Percentiles rank a stretch among this genome's conserved stretches.
Evolutionary conservation across 306 rosid genomes (phyloP).

Genomic region (Pterocarpus santalinus): DNA sequence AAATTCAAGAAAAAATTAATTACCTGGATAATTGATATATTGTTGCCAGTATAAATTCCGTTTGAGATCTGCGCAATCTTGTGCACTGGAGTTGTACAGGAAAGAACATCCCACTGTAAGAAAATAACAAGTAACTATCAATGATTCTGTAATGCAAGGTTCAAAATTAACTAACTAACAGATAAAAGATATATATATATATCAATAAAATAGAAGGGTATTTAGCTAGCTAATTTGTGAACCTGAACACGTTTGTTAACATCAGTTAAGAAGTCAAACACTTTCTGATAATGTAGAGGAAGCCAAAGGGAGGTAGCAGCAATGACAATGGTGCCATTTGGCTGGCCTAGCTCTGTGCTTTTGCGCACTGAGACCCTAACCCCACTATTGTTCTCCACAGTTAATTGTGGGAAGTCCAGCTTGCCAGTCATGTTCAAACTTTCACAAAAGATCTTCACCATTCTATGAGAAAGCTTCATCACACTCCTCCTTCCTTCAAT

Average conservation of each 20-base stretch:
- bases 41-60: conserved; percentile 63
- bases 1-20: neutral
- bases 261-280: conserved; percentile 64
- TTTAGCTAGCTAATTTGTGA: neutral
- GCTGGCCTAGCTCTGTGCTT: conserved; percentile 54
- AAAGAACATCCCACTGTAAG: conserved; percentile 79
- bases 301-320: conserved; percentile 76
- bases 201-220: neutral
- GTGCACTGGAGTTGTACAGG: conserved; percentile 44
- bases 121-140: neutral
- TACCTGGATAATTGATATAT: conserved; percentile 68
- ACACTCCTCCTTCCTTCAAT: conserved; percentile 61
- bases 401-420: conserved; percentile 54
- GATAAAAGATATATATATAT: neutral
- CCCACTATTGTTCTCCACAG: conserved; percentile 52
- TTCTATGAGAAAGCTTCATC: conserved; percentile 62
- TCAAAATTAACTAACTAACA: neutral
- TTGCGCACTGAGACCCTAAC: conserved; percentile 56
- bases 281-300: conserved; percentile 50
- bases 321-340: conserved; percentile 55
- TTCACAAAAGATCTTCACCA: conserved; percentile 69
- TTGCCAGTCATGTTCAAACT: conserved; percentile 61
- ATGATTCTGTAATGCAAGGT: neutral
- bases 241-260: conserved; percentile 62
- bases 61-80: conserved; percentile 61